phyloP scores from a whole-genome alignment of 129 eudicot genomes.

The Deinandra increscens region DNA sequence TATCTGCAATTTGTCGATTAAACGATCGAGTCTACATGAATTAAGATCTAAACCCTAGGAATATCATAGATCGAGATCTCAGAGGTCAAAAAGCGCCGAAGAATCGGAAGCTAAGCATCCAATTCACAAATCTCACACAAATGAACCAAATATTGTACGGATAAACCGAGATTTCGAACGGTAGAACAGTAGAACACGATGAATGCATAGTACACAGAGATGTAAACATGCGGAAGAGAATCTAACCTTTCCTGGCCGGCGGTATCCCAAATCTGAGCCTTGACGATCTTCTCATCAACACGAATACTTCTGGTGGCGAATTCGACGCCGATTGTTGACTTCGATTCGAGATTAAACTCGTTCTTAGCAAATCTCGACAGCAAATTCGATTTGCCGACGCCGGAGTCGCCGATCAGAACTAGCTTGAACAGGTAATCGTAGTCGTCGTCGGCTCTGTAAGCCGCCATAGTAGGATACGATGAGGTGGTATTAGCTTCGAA shows the following conservation, averaged over 20 bases:
- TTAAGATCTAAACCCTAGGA: neutral
- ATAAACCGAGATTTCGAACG: neutral
- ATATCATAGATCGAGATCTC: slow-evolving; percentile 16
- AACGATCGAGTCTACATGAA: no score
- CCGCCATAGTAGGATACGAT: neutral
- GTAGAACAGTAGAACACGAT: neutral
- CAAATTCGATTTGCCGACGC: slow-evolving; percentile 3
- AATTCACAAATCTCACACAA: neutral
- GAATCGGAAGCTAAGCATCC: neutral
- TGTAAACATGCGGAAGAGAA: neutral
- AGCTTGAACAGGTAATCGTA: slow-evolving; percentile 7
- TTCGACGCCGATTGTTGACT: slow-evolving; percentile 14
- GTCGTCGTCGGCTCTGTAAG: slow-evolving; percentile 18
- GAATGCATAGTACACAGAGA: neutral
- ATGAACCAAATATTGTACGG: neutral
- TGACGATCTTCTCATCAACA: neutral
- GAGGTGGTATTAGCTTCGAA: neutral
- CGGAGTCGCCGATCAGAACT: slow-evolving; percentile 6
- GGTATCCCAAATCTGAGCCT: slow-evolving; percentile 16
- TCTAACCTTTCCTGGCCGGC: slow-evolving; percentile 8
- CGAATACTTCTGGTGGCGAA: slow-evolving; percentile 21
- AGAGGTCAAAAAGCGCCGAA: neutral
- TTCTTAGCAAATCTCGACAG: neutral
- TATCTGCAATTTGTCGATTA: neutral
- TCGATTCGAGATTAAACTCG: slow-evolving; percentile 18